Conservation (phyloP, 202 grass and related monocot species). For the Carex sylvatica region DNA sequence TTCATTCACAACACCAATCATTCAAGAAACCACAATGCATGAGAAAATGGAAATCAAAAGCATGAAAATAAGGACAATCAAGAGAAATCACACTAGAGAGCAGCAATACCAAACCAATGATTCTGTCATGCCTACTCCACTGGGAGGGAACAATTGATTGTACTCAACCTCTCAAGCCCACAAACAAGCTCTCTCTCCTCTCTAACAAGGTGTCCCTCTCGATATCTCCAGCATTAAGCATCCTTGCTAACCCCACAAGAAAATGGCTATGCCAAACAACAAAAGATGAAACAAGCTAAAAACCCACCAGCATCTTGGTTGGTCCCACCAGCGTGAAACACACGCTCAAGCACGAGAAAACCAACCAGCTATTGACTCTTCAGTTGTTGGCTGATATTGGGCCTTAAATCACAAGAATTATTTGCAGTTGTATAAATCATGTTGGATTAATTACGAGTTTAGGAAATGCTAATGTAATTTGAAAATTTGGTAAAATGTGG, state of each 20-base stretch:
- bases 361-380: not conserved
- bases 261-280: not conserved
- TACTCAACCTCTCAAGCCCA: not conserved
- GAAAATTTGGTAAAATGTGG: not conserved
- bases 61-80: not conserved
- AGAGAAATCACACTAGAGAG: not conserved
- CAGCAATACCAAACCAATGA: not conserved
- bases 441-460: not conserved
- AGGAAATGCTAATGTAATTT: not conserved
- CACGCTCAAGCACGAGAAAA: not conserved
- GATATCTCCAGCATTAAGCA: not conserved
- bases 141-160: not conserved
- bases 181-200: not conserved
- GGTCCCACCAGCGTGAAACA: not conserved
- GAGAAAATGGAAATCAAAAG: not conserved
- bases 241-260: conserved; percentile 2
- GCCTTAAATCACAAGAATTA: not conserved
- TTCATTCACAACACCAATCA: conserved; percentile 2
- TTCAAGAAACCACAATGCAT: not conserved
- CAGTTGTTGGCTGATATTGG: not conserved
- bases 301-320: not conserved
- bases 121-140: not conserved
- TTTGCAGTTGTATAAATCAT: not conserved
- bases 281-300: not conserved
- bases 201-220: not conserved